Evolutionary conservation across 2,329 filamentous ascomycete species (phyloP).

Genomic region (Arthroderma uncinatum): DNA sequence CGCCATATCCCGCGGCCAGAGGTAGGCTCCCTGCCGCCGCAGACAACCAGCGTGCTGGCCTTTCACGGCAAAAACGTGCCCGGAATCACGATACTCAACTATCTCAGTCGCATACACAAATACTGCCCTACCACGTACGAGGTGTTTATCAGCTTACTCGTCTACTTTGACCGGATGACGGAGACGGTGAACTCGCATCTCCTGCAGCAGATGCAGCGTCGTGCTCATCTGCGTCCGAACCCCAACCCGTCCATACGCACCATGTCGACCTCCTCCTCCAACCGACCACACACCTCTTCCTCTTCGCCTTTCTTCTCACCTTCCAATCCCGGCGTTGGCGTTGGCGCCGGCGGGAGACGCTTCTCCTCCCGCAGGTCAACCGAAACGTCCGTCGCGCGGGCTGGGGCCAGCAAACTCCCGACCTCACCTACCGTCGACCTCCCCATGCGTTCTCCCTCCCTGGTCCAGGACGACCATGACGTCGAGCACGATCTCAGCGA

Average conservation of each 20-base stretch:
- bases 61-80: slow-evolving; percentile 98
- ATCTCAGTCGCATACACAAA: slow-evolving; percentile 91
- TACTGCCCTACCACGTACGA: slow-evolving; percentile 98
- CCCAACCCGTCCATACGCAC: slow-evolving; percentile 14
- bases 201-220: slow-evolving; percentile 48
- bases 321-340: slow-evolving; percentile 16
- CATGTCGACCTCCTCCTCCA: slow-evolving; percentile 13
- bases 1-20: slow-evolving; percentile 55
- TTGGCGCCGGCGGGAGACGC: slow-evolving; percentile 14
- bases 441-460: background rate
- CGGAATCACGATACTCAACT: slow-evolving; percentile 92
- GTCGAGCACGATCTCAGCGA: slow-evolving; percentile 15
- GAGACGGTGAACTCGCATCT: slow-evolving; percentile 81
- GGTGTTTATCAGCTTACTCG: slow-evolving; percentile 85
- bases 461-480: slow-evolving; percentile 9
- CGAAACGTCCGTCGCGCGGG: background rate
- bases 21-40: slow-evolving; percentile 47
- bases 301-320: slow-evolving; percentile 16
- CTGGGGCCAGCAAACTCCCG: background rate
- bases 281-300: slow-evolving; percentile 14
- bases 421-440: background rate
- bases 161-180: slow-evolving; percentile 99
- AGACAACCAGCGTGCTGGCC: slow-evolving; percentile 68
- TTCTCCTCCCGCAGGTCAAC: slow-evolving; percentile 11
- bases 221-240: slow-evolving; percentile 14